Percentiles rank a stretch among this genome's conserved stretches.
Conservation (phyloP, 129 eudicot species). For the Escallonia rubra region DNA sequence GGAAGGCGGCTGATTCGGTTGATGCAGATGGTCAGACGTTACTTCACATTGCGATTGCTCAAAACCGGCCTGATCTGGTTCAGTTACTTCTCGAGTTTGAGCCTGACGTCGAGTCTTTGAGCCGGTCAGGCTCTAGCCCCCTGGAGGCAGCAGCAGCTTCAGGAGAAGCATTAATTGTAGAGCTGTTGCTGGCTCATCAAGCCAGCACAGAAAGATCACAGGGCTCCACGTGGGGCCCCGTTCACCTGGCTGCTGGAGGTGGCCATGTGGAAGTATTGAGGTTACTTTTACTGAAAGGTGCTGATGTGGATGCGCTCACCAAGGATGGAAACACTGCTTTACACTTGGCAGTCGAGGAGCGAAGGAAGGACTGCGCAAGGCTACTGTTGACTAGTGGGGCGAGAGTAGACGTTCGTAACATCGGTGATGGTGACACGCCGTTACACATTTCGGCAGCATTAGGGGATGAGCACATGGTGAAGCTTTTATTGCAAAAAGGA, state of each 20-base stretch:
- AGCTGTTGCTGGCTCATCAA: slow-evolving; percentile 53
- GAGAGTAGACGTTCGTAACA: slow-evolving; percentile 33
- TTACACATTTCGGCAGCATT: slow-evolving; percentile 56
- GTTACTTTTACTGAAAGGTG: slow-evolving; percentile 55
- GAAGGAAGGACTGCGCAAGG: slow-evolving; percentile 50
- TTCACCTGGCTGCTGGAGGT: slow-evolving; percentile 55
- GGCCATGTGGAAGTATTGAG: slow-evolving; percentile 54
- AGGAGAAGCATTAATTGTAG: slow-evolving; percentile 58
- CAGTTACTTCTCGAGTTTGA: slow-evolving; percentile 59
- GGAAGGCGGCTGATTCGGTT: slow-evolving; percentile 56
- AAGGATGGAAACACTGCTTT: slow-evolving; percentile 70
- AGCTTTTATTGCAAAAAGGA: slow-evolving; percentile 57
- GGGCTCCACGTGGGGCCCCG: slow-evolving; percentile 55
- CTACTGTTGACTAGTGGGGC: slow-evolving; percentile 40
- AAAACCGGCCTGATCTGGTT: slow-evolving; percentile 53
- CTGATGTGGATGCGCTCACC: slow-evolving; percentile 39
- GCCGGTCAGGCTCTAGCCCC: slow-evolving; percentile 43
- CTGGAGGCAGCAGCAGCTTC: slow-evolving; percentile 64
- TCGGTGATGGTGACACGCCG: slow-evolving; percentile 40
- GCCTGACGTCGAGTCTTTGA: slow-evolving; percentile 41
- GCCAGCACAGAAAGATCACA: slow-evolving; percentile 40
- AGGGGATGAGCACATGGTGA: slow-evolving; percentile 76
- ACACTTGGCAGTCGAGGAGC: slow-evolving; percentile 64
- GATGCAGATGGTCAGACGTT: slow-evolving; percentile 58
- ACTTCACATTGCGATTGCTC: slow-evolving; percentile 58